Base-by-base conservation (phyloP, 306 rosid species). In the Quercus dentata region DNA sequence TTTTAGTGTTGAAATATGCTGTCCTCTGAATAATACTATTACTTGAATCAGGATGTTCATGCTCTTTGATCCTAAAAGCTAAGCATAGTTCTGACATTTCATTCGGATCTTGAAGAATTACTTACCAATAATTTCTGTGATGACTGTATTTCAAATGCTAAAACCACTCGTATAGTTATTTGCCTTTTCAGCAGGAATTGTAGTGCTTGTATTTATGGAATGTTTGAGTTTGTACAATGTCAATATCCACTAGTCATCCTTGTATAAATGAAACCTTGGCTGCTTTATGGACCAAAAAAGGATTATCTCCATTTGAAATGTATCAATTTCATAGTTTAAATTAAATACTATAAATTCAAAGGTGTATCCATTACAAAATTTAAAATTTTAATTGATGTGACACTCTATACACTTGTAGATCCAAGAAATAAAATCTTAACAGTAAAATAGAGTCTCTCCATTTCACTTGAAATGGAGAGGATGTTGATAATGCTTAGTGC, bases 1-100 rank as follows among this genome's bases (percentile, higher is more conserved):
- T 73, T 71, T 44, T 65, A 38, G 44, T 49, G n/a, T 49, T 81
- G 33, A 52, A 73, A 55, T 62, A 63, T 70, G 55, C 5, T 71
- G 69, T 74, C 52, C 71, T 63, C 23, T 67, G 25, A 63, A 4
- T 67, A 33, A 33, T 31, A 46, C 10, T 67, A 31, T 3, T 67
- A 8, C 21, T 33, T 67, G 71, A 33, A 67, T 67, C 12, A 67
- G 35, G 51, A 67, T 17, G 46, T 5, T 44, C 27, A 5, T 67
- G 46, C 35, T 6, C 71, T 17, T 20, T 15, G 71, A 67, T 33
- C 25, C 51, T 67, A 8, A 31, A 33, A 18, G 17, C 30, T 67
- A 14, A 67, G 51, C 49, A 18, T 19, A 17, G 35, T 30, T 11
- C 14, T 4, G 25, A 33, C n/a, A 19, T 27, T 64, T 18, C 27